These are phyloP conservation scores for Fusarium sulawesiense DNA, from an alignment of 2,329 filamentous ascomycete species.

Conservation along the genomic window DNA sequence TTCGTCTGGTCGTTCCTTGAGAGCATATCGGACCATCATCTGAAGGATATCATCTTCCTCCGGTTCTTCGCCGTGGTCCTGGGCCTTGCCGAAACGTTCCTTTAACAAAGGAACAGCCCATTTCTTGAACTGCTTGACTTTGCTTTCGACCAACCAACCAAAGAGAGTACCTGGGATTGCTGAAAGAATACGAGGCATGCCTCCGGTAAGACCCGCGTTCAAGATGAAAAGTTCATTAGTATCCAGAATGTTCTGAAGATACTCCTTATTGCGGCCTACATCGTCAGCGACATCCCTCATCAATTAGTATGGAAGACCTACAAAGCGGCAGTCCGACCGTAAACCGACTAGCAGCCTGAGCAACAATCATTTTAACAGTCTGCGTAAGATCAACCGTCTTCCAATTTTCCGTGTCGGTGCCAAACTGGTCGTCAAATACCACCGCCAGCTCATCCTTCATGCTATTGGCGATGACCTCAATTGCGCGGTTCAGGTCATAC, in stretches of 20 bases:
- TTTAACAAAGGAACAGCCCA: constrained; percentile 43
- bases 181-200: constrained; percentile 48
- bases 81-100: constrained; percentile 23
- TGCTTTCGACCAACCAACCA: constrained; percentile 36
- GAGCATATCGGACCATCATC: constrained; percentile 55
- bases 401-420: constrained; percentile 50
- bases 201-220: constrained; percentile 49
- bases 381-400: constrained; percentile 48
- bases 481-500: constrained; percentile 50
- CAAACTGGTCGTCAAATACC: constrained; percentile 52
- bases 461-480: constrained; percentile 50
- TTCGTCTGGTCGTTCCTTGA: constrained; percentile 54
- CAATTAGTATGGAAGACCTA: constrained; percentile 13
- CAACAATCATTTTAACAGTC: constrained; percentile 46
- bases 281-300: neutral
- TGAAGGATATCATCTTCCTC: constrained; percentile 55
- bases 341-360: constrained; percentile 49
- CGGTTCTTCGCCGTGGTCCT: constrained; percentile 14
- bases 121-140: constrained; percentile 44
- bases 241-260: constrained; percentile 46
- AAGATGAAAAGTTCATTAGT: constrained; percentile 50
- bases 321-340: constrained; percentile 50
- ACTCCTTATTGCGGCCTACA: constrained; percentile 50
- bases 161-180: constrained; percentile 48
- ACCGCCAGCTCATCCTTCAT: constrained; percentile 52